Percentiles rank a stretch among this genome's conserved stretches.
These are phyloP conservation scores for Hanseniaspora lachancei DNA, from an alignment of 805 yeast species.

Conservation along the genomic window DNA sequence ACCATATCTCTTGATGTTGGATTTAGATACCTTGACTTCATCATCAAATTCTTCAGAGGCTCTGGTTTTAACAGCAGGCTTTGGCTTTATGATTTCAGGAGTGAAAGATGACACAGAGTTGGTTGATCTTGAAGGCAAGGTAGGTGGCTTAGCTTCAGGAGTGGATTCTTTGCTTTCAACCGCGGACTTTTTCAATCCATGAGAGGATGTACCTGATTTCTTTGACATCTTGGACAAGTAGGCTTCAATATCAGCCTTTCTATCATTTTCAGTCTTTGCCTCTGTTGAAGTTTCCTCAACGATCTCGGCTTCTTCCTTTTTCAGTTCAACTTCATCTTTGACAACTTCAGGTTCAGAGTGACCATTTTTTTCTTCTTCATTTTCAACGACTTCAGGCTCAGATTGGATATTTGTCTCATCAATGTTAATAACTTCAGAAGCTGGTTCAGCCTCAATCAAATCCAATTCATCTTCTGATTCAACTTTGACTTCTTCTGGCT, in stretches of 20 bases:
- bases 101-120: slow-evolving; percentile 14
- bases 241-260: slow-evolving; percentile 22
- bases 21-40: slow-evolving; percentile 15
- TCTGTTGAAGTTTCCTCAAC: slow-evolving; percentile 18
- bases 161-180: slow-evolving; percentile 7
- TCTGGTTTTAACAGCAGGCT: slow-evolving; percentile 15
- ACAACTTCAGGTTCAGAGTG: slow-evolving; percentile 21
- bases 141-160: not conserved
- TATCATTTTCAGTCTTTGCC: slow-evolving; percentile 23
- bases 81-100: slow-evolving; percentile 24
- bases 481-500: not conserved
- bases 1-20: slow-evolving; percentile 21
- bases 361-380: slow-evolving; percentile 17
- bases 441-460: slow-evolving; percentile 20
- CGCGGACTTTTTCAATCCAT: slow-evolving; percentile 1
- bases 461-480: slow-evolving; percentile 27
- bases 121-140: slow-evolving; percentile 1
- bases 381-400: slow-evolving; percentile 26
- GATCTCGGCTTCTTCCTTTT: slow-evolving; percentile 17
- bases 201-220: slow-evolving; percentile 12
- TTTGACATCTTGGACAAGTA: slow-evolving; percentile 27
- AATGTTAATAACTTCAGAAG: slow-evolving; percentile 18
- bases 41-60: slow-evolving; percentile 18
- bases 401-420: slow-evolving; percentile 14
- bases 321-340: slow-evolving; percentile 20